phyloP scores from a whole-genome alignment of 2,329 filamentous ascomycete genomes.

The Clathrospora elynae region DNA sequence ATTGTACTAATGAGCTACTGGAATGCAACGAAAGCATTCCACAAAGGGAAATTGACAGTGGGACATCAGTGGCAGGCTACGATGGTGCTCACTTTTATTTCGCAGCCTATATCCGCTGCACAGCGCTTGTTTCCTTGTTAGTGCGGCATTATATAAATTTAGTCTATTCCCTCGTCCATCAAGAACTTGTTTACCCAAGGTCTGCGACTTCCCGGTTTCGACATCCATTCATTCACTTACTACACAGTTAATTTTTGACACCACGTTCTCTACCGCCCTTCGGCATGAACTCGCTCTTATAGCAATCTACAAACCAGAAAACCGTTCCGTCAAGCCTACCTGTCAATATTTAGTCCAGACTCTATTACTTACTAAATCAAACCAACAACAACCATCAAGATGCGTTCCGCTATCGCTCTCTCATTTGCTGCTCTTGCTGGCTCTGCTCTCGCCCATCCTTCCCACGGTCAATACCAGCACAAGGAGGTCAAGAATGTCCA shows the following conservation, averaged over 20 bases:
- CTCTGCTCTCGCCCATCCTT: slow-evolving; percentile 35
- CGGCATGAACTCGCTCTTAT: slow-evolving; percentile 33
- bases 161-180: slow-evolving; percentile 27
- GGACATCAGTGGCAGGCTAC: slow-evolving; percentile 21
- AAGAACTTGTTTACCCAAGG: slow-evolving; percentile 30
- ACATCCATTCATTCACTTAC: slow-evolving; percentile 35
- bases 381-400: slow-evolving; percentile 29
- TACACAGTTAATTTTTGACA: slow-evolving; percentile 39
- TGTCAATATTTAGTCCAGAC: slow-evolving; percentile 18
- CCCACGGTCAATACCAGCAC: slow-evolving; percentile 17
- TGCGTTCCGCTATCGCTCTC: slow-evolving; percentile 34
- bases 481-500: slow-evolving; percentile 30
- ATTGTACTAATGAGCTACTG: not conserved
- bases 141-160: slow-evolving; percentile 32
- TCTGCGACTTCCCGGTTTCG: slow-evolving; percentile 46
- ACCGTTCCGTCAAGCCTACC: slow-evolving; percentile 26
- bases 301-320: slow-evolving; percentile 17
- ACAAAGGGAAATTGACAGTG: not conserved
- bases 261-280: slow-evolving; percentile 40
- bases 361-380: slow-evolving; percentile 12
- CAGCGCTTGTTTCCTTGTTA: slow-evolving; percentile 18
- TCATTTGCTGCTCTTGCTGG: slow-evolving; percentile 40
- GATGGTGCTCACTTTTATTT: slow-evolving; percentile 36
- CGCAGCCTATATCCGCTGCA: slow-evolving; percentile 22
- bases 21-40: not conserved